Evolutionary conservation across 768 basidiomycete species (phyloP), one percentile per base, ranked within the genome.

Genomic region (Lactifluus volemus): DNA sequence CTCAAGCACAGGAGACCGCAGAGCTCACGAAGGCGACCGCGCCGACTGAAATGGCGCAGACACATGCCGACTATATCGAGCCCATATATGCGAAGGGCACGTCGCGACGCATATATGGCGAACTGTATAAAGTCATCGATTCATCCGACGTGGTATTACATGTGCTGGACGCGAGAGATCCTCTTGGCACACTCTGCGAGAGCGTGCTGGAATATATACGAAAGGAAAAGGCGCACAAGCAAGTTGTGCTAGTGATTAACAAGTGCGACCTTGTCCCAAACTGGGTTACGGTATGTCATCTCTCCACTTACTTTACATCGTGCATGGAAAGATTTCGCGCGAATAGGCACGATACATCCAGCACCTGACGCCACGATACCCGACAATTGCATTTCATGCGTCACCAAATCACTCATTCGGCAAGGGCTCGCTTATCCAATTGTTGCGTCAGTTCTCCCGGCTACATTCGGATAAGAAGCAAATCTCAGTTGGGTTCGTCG

Each of bases 391-490:
- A 2, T 98, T 98, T 80, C 96, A 99, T 71, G 97, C 96, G 7
- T 98, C 96, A 21, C 94, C 95, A 49, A 97, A 97, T 72, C 95
- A 99, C 76, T 97, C 96, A 1, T 99, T 99, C 70, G 97, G 96
- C 68, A 98, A 99, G 75, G 96, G 96, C 19, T 92, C 97, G 19
- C 85, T 99, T 63, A 99, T 99, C 68, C 94, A 97, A 73, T 83
- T 98, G 49, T 81, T 99, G 49, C 84, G 97, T 30, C 97, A 98
- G 70, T 99, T 99, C 73, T 89, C 94, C 5, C 91, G 92, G 67
- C 83, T 98, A 41, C 97, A 98, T 74, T 91, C 92, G 11, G 97
- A 99, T 77, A 98, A 97, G 79, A 98, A 97, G 76, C 96, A 99
- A 72, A 98, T 99, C 68, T 96, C 92, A 19, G 94, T 99, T 65